Evolutionary conservation across 495 filamentous ascomycete genomes (phyloP).

Genomic region (Cercophora scortea): DNA sequence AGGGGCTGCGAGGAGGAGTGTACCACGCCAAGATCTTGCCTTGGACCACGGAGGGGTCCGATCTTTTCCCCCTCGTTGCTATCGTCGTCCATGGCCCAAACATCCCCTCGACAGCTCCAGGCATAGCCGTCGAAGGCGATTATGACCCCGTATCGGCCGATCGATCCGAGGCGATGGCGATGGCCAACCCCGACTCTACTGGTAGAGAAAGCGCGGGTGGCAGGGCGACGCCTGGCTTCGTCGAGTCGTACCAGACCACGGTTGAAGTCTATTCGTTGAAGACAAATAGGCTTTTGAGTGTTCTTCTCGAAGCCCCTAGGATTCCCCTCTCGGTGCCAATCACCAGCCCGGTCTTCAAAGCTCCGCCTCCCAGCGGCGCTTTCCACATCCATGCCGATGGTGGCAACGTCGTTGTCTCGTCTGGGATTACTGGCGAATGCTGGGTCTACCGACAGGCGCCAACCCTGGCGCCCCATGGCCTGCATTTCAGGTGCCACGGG

Average conservation of each 20-base stretch:
- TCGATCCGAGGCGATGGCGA: constrained; percentile 28
- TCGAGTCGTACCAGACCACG: constrained; percentile 66
- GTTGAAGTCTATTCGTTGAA: constrained; percentile 79
- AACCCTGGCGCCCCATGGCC: constrained; percentile 19
- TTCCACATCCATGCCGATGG: constrained; percentile 61
- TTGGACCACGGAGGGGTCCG: constrained; percentile 28
- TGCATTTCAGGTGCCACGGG: constrained; percentile 58
- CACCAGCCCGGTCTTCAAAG: constrained; percentile 44
- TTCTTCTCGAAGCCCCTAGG: constrained; percentile 53
- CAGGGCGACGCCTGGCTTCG: constrained; percentile 23
- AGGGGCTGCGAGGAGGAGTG: constrained; percentile 71
- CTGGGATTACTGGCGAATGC: constrained; percentile 76
- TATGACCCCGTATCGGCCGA: constrained; percentile 32
- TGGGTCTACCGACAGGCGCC: constrained; percentile 57
- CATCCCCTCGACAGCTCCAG: constrained; percentile 24
- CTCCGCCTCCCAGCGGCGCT: constrained; percentile 60
- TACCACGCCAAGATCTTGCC: constrained; percentile 72
- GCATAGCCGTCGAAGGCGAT: constrained; percentile 26
- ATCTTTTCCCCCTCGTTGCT: constrained; percentile 57
- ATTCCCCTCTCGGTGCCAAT: constrained; percentile 39
- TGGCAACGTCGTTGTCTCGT: constrained; percentile 62
- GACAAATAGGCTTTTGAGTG: constrained; percentile 57
- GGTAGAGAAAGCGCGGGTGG: constrained; percentile 7
- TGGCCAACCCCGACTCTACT: constrained; percentile 16
- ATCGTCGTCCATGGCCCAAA: constrained; percentile 69